Evolutionary conservation across 2,329 filamentous ascomycete species (phyloP).

Genomic region (Colletotrichum simmondsii): DNA sequence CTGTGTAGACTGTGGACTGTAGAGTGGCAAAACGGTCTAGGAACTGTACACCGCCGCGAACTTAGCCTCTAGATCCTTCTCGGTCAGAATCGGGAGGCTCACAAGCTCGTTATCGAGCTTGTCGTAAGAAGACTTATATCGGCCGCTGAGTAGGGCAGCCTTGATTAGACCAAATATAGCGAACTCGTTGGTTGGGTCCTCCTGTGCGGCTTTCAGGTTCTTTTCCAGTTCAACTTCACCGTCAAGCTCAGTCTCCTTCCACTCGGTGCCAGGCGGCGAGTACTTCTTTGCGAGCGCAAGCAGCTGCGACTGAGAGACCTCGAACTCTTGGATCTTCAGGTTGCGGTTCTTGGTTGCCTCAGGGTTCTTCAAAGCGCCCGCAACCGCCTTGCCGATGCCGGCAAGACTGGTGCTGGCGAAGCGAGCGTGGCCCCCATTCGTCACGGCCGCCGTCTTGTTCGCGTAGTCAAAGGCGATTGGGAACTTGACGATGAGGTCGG

Average conservation of each 20-base stretch:
- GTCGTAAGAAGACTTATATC: neutral
- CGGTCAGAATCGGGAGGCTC: constrained; percentile 3
- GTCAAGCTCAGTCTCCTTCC: constrained; percentile 13
- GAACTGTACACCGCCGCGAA: constrained; percentile 11
- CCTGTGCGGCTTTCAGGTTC: neutral
- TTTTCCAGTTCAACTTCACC: neutral
- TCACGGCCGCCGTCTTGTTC: constrained; percentile 50
- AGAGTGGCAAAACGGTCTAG: neutral
- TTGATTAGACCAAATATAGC: neutral
- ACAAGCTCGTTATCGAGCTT: constrained; percentile 19
- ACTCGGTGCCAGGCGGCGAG: constrained; percentile 19
- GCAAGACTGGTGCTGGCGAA: constrained; percentile 60
- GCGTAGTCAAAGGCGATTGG: constrained; percentile 16
- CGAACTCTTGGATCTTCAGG: constrained; percentile 62
- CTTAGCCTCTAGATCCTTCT: constrained; percentile 20
- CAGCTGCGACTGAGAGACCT: constrained; percentile 61
- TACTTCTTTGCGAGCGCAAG: constrained; percentile 45
- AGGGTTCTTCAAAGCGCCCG: constrained; percentile 56
- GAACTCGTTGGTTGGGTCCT: neutral
- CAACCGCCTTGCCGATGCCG: constrained; percentile 58
- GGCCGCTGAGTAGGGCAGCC: neutral
- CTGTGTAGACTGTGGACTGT: neutral
- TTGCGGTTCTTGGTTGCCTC: constrained; percentile 63
- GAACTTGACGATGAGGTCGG: constrained; percentile 64
- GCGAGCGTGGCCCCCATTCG: constrained; percentile 57